These are phyloP conservation scores for Coniophora puteana DNA, from an alignment of 1,284 basidiomycete species.

Conservation along the genomic window DNA sequence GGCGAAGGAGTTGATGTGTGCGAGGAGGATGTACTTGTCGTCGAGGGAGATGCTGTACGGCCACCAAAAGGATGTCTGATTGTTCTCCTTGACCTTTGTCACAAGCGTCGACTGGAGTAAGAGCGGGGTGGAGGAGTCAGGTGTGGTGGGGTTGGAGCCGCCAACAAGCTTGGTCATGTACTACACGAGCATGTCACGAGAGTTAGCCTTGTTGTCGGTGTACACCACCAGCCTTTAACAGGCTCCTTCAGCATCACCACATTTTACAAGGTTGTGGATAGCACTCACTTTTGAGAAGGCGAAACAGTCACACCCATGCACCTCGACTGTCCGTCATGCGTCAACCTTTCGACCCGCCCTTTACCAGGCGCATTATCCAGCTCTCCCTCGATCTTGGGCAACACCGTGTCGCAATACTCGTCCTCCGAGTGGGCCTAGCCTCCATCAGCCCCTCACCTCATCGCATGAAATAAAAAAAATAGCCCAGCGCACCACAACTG, in stretches of 20 bases:
- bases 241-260: neutral
- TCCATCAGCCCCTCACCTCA: neutral
- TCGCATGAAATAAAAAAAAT: neutral
- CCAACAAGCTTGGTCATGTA: conserved; percentile 11
- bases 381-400: conserved; percentile 16
- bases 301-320: conserved; percentile 13
- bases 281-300: conserved; percentile 14
- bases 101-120: conserved; percentile 12
- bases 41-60: conserved; percentile 15
- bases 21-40: conserved; percentile 14
- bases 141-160: conserved; percentile 3
- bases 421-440: conserved; percentile 23
- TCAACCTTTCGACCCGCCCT: conserved; percentile 19
- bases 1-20: conserved; percentile 6
- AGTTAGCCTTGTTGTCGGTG: conserved; percentile 16
- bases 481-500: conserved; percentile 16
- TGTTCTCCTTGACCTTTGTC: too few species aligned
- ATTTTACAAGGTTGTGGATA: neutral
- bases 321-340: conserved; percentile 15
- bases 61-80: conserved; percentile 9
- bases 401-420: conserved; percentile 2
- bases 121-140: conserved; percentile 11
- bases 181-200: conserved; percentile 17
- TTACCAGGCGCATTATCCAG: conserved; percentile 19
- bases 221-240: conserved; percentile 12